Conservation (phyloP, 73 alveolate species). For the Paramecium caudatum region DNA sequence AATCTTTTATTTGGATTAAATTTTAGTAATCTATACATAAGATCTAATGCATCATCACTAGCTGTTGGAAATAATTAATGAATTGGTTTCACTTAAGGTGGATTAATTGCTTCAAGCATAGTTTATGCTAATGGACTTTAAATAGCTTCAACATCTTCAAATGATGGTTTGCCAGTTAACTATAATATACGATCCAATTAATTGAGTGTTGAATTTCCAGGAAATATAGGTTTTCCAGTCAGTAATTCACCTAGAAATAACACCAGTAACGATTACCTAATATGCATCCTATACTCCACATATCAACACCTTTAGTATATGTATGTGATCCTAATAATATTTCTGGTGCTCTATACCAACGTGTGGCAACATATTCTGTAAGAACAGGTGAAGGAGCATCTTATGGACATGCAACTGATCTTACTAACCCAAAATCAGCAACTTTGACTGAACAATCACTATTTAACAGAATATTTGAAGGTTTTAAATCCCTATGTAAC, state of each 20-base stretch:
- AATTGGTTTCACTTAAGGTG: slow-evolving; percentile 80
- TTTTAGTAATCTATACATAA: slow-evolving; percentile 76
- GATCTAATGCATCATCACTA: slow-evolving; percentile 88
- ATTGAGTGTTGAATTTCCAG: slow-evolving; percentile 92
- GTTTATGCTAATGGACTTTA: slow-evolving; percentile 85
- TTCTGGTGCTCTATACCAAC: slow-evolving; percentile 98
- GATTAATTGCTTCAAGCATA: slow-evolving; percentile 87
- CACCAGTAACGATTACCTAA: slow-evolving; percentile 49
- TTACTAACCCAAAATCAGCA: slow-evolving; percentile 95
- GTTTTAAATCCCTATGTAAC: slow-evolving; percentile 93
- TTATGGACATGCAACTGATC: slow-evolving; percentile 83
- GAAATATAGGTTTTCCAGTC: slow-evolving; percentile 90
- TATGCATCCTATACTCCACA: slow-evolving; percentile 97
- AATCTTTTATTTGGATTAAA: slow-evolving; percentile 90
- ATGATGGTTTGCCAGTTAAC: slow-evolving; percentile 89
- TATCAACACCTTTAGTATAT: slow-evolving; percentile 93
- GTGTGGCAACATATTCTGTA: slow-evolving; percentile 94
- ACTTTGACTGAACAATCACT: slow-evolving; percentile 92
- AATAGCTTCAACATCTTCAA: slow-evolving; percentile 89
- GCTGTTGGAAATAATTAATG: slow-evolving; percentile 86
- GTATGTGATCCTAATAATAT: slow-evolving; percentile 89
- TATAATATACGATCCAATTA: slow-evolving; percentile 85
- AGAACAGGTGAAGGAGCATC: slow-evolving; percentile 86
- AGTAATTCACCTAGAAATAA: slow-evolving; percentile 82
- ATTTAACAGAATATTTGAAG: slow-evolving; percentile 88